A percentile compares a stretch with the other conserved stretches of the same genome.
phyloP scores from a whole-genome alignment of 768 basidiomycete genomes.

The Trametes meyenii region DNA sequence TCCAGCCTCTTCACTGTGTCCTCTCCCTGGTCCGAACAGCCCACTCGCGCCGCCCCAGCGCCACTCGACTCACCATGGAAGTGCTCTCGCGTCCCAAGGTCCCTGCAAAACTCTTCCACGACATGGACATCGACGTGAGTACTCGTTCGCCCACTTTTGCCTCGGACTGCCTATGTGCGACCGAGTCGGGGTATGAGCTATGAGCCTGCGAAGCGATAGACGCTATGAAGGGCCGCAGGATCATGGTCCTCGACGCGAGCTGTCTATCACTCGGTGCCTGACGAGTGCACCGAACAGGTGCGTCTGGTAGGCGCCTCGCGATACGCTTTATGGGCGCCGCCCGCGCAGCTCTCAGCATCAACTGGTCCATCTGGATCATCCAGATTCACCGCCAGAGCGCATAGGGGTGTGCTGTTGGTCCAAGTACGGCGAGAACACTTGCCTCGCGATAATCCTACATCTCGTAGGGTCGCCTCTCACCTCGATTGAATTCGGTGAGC shows the following conservation, averaged over 20 bases:
- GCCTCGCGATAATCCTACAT: neutral
- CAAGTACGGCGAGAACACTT: neutral
- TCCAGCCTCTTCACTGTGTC: neutral
- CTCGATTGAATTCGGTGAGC: neutral
- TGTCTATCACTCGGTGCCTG: too few relatives aligned
- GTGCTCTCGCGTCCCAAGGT: constrained; percentile 12
- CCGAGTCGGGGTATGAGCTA: neutral
- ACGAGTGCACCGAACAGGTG: too few relatives aligned
- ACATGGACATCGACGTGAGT: constrained; percentile 8
- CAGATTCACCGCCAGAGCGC: too few relatives aligned
- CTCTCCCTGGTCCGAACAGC: neutral
- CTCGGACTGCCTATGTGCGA: too few relatives aligned
- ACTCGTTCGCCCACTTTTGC: neutral
- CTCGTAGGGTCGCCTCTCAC: too few relatives aligned
- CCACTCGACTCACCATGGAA: constrained; percentile 9
- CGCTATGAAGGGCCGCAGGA: too few relatives aligned
- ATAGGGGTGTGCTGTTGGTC: too few relatives aligned
- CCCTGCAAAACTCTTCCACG: neutral
- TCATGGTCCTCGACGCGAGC: neutral
- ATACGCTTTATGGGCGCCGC: too few relatives aligned
- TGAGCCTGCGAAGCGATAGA: neutral
- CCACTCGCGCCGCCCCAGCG: too few relatives aligned
- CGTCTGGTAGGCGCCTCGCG: too few relatives aligned
- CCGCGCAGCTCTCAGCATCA: too few relatives aligned
- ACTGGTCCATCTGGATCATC: too few relatives aligned